Percentiles rank a stretch among this genome's conserved stretches.
Evolutionary conservation across 805 yeast species (phyloP).

Genomic region (Candida nonsorbophila): DNA sequence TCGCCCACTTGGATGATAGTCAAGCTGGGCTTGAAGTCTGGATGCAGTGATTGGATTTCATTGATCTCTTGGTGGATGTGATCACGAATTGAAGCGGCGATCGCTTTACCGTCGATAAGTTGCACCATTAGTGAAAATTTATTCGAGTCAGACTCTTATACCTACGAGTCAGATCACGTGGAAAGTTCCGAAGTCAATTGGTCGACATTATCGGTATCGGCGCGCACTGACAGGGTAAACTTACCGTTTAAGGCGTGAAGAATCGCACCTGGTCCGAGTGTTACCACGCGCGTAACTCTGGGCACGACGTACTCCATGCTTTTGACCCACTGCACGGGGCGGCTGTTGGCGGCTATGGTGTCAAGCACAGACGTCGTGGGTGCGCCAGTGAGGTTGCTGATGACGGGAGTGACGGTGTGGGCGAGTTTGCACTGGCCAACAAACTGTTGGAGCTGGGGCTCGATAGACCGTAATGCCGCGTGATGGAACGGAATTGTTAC

Average conservation of each 20-base stretch:
- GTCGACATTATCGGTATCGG: no score
- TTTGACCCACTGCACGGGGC: conserved; percentile 40
- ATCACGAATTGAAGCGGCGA: conserved; percentile 35
- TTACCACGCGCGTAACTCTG: conserved; percentile 17
- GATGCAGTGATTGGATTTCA: conserved; percentile 36
- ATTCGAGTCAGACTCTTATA: no score
- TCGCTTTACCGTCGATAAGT: conserved; percentile 41
- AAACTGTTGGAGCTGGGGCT: conserved; percentile 17
- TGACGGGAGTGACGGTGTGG: conserved; percentile 20
- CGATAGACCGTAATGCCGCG: conserved; percentile 31
- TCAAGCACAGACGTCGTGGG: conserved; percentile 20
- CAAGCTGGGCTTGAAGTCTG: conserved; percentile 59
- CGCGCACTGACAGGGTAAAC: conserved; percentile 5
- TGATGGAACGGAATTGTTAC: conserved; percentile 52
- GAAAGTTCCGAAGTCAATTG: no score
- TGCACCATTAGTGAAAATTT: conserved; percentile 24
- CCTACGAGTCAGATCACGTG: no score
- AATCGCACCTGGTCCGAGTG: conserved; percentile 36
- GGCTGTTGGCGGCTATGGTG: conserved; percentile 34
- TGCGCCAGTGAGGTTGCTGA: conserved; percentile 28
- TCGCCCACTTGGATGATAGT: conserved; percentile 73
- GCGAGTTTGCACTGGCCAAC: background rate
- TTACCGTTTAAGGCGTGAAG: conserved; percentile 18
- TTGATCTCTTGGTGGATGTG: conserved; percentile 36
- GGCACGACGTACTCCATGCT: conserved; percentile 21